Conservation (phyloP, 1,284 basidiomycete genomes). For the Limonomyces culmigenus region DNA sequence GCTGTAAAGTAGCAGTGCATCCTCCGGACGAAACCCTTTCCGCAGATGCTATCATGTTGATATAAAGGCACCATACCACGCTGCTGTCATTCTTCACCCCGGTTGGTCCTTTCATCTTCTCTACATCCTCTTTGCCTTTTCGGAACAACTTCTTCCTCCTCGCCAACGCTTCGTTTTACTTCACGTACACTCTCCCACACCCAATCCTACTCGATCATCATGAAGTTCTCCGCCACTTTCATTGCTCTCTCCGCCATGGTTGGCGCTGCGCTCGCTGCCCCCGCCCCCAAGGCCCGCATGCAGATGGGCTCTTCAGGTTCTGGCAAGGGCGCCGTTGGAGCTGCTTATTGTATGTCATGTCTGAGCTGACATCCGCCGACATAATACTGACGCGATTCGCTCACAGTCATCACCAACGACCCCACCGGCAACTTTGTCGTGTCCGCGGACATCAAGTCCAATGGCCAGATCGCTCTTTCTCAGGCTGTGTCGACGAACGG, state of each 20-base stretch:
- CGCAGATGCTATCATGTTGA: background rate
- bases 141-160: background rate
- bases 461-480: slow-evolving; percentile 11
- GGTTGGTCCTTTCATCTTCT: no score
- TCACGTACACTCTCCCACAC: background rate
- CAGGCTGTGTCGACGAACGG: slow-evolving; percentile 18
- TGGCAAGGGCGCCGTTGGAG: background rate
- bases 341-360: background rate
- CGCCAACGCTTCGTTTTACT: background rate
- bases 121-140: background rate
- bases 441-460: background rate
- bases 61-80: background rate
- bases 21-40: background rate
- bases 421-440: slow-evolving; percentile 1
- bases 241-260: background rate
- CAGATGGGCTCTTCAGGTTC: background rate
- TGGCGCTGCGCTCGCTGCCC: background rate
- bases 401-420: slow-evolving; percentile 2
- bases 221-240: background rate
- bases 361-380: background rate
- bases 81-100: background rate
- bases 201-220: background rate
- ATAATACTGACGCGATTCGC: background rate
- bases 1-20: background rate
- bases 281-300: background rate